Base-by-base conservation (phyloP, 2,329 filamentous ascomycete species). In the Exophiala lecanii-corni region DNA sequence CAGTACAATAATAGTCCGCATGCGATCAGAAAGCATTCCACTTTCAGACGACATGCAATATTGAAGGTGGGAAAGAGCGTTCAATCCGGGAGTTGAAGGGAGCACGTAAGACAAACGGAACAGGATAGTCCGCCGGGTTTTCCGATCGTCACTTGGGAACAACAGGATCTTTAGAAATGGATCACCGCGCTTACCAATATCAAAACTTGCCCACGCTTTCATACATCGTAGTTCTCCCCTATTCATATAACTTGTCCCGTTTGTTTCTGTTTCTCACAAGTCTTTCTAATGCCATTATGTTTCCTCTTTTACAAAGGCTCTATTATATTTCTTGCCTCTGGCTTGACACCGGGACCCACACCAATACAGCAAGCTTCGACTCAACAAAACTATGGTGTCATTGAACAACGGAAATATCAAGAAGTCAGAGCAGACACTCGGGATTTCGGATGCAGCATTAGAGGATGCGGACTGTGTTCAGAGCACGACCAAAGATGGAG, bases 151-250 rank as follows among this genome's bases (percentile, higher is more conserved):
- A 7, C 25, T 28, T 28, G 25, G 25, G 9, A 28, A n/a, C 25
- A n/a, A 28, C 25, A 28, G 25, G 25, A 28, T 28, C 25, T 28
- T 28, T 28, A n/a, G 25, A 28, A 28, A 28, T 28, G 25, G 9
- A 28, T 28, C 25, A 28, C 25, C 25, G 25, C 25, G 25, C 25
- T 28, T 28, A 28, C 25, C 25, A 28, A 28, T 28, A 28, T 28
- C 25, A 28, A n/a, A 7, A 28, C 25, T 28, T 28, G 25, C 25
- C n/a, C 25, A n/a, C 7, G 25, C 25, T 28, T 28, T 28, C 25
- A 28, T n/a, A 28, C n/a, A 28, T 28, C 25, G 25, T n/a, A 28
- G 25, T 28, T n/a, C 25, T 28, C 25, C 25, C 25, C n/a, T 7
- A 9, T 28, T n/a, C 25, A 28, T 28, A 28, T 28, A 28, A 28